A percentile compares a stretch with the other conserved stretches of the same genome.
phyloP scores from a whole-genome alignment of 495 filamentous ascomycete genomes.

The Aeminium ludgeri region DNA sequence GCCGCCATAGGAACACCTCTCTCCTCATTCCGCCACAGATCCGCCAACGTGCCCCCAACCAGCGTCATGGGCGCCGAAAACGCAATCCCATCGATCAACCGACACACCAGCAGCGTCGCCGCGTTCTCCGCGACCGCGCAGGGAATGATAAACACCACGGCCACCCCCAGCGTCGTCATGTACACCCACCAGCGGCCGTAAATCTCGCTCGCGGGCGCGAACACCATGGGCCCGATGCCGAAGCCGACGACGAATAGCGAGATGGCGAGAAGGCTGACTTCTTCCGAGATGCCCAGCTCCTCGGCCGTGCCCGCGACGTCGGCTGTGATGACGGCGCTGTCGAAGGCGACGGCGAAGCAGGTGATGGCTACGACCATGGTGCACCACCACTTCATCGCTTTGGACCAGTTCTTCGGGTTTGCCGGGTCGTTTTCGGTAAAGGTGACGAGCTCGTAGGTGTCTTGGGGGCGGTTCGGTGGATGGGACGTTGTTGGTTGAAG shows the following conservation, averaged over 20 bases:
- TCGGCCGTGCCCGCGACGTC: constrained; percentile 43
- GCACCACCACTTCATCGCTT: constrained; percentile 49
- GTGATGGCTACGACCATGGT: constrained; percentile 49
- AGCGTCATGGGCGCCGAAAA: constrained; percentile 54
- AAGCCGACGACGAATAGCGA: constrained; percentile 39
- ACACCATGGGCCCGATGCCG: constrained; percentile 63
- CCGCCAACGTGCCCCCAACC: constrained; percentile 55
- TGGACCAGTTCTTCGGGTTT: constrained; percentile 21
- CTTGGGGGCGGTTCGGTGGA: constrained; percentile 37
- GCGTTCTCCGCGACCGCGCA: constrained; percentile 55
- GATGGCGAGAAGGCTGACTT: constrained; percentile 50
- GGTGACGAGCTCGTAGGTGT: constrained; percentile 7
- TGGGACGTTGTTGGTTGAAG: constrained; percentile 36
- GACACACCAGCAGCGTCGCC: constrained; percentile 47
- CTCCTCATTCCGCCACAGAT: constrained; percentile 41
- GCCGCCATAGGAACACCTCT: constrained; percentile 54
- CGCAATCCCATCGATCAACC: constrained; percentile 44
- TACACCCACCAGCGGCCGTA: constrained; percentile 47
- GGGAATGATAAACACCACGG: constrained; percentile 49
- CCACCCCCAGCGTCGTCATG: constrained; percentile 40
- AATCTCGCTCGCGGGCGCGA: constrained; percentile 59
- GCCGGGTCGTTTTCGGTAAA: constrained; percentile 19
- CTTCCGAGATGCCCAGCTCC: constrained; percentile 44
- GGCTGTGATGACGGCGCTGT: constrained; percentile 49
- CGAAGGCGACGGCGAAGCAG: constrained; percentile 49